Base-by-base conservation (phyloP, 2,329 filamentous ascomycete genomes). In the Claviceps quebecensis region DNA sequence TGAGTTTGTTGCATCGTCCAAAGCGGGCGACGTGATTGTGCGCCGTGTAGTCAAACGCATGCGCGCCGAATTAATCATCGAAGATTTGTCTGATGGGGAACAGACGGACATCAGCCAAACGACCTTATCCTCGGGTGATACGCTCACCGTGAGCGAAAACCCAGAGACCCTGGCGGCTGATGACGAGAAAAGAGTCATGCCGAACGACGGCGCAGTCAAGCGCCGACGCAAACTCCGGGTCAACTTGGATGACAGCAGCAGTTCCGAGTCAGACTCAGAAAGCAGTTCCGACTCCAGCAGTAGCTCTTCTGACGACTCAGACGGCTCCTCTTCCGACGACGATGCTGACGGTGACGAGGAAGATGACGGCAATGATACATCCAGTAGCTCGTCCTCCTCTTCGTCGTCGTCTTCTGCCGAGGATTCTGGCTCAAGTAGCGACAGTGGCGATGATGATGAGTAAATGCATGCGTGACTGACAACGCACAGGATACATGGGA, bases 41-140 rank as follows among this genome's bases (percentile, higher is more conserved):
- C 68, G 69, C 52, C 73, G 80, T 26, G 69, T 81, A 49, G 71
- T 80, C 45, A 82, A 80, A 69, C 76, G 80, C 50, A 80, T 82
- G 70, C 76, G 80, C 36, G 76, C 79, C 8, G 79, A 83, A 63
- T 69, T 72, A 55, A 70, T 83, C 34, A 57, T 80, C 37, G 72
- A 73, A 36, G 73, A 78, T 58, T 66, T 83, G n/a, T 72, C 70
- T 1, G 73, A 75, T 49, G 68, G 67, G 47, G 73, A 70, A 22
- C 69, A 72, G 50, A 69, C 65, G 46, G 65, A 66, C 54, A 51
- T 57, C 39, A 65, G 62, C 57, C 58, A 57, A 11, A 60, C 59
- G 7, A 61, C 61, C 17, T 60, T 59, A 16, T 62, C 62, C n/a
- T 63, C 63, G 39, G 58, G 57, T 37, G 48, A 49, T 5, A 65